A percentile compares a stretch with the other conserved stretches of the same genome.
These are phyloP conservation scores for Solanum infundibuliforme DNA, from an alignment of 257 asterid genomes.

Conservation along the genomic window DNA sequence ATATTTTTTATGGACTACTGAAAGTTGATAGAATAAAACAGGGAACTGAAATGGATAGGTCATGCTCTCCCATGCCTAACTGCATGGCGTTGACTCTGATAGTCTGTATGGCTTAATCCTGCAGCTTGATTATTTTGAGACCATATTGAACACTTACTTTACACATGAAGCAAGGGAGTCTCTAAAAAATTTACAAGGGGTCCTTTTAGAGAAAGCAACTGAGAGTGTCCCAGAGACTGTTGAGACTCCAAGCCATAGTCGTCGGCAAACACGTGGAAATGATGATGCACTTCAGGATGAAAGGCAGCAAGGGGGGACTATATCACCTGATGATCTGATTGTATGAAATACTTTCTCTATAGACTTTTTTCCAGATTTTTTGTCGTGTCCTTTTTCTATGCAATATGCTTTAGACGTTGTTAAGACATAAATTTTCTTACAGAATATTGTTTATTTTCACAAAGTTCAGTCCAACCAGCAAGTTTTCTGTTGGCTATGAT, in stretches of 20 bases:
- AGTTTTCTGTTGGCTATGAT: background rate
- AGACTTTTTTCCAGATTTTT: background rate
- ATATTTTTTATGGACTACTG: background rate
- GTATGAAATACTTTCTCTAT: constrained; percentile 32
- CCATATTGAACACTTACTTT: constrained; percentile 87
- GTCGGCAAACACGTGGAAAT: constrained; percentile 84
- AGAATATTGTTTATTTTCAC: background rate
- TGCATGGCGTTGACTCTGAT: background rate
- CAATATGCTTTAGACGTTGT: background rate
- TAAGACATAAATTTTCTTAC: background rate
- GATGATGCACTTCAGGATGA: constrained; percentile 80
- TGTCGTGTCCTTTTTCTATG: background rate
- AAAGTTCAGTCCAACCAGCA: background rate
- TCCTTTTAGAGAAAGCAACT: constrained; percentile 69
- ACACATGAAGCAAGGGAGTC: constrained; percentile 91
- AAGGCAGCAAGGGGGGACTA: constrained; percentile 54
- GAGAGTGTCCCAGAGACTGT: constrained; percentile 63
- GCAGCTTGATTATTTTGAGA: constrained; percentile 98
- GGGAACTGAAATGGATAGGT: background rate
- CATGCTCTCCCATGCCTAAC: background rate
- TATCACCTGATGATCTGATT: constrained; percentile 94
- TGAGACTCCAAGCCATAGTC: constrained; percentile 88
- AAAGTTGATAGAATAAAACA: background rate
- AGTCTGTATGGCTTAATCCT: constrained; percentile 12
- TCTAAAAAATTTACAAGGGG: constrained; percentile 88